Evolutionary conservation across 345 rosid species (phyloP).

Genomic region (Chamaenerion angustifolium): DNA sequence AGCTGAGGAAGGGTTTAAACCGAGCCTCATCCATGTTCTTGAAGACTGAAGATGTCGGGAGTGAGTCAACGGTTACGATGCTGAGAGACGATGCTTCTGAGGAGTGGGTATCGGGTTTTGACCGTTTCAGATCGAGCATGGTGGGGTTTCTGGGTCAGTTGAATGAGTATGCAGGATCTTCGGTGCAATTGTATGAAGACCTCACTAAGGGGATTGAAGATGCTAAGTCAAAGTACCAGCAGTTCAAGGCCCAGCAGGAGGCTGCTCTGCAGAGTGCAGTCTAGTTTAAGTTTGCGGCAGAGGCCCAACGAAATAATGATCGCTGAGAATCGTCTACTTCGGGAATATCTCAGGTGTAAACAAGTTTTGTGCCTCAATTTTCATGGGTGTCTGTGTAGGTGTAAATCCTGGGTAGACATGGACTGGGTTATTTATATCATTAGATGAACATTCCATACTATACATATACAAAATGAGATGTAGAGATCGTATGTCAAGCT

Average conservation of each 20-base stretch:
- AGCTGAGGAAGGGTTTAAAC: conserved; percentile 28
- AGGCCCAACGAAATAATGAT: too few relatives aligned
- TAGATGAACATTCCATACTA: too few relatives aligned
- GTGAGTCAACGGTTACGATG: conserved; percentile 18
- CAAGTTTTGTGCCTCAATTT: too few relatives aligned
- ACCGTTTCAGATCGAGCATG: conserved; percentile 42
- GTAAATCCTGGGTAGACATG: too few relatives aligned
- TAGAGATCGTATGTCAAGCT: too few relatives aligned
- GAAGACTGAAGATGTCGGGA: conserved; percentile 25
- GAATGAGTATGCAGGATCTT: conserved; percentile 33
- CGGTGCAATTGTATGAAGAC: conserved; percentile 38
- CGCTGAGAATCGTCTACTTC: too few relatives aligned
- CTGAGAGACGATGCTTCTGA: conserved; percentile 43
- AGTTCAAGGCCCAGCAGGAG: conserved; percentile 15
- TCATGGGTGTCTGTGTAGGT: too few relatives aligned
- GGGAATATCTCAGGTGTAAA: too few relatives aligned
- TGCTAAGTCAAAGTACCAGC: conserved; percentile 29
- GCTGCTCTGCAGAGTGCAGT: neutral
- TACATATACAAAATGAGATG: too few relatives aligned
- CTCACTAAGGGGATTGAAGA: conserved; percentile 30
- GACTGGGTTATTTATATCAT: too few relatives aligned
- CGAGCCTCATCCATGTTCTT: conserved; percentile 9
- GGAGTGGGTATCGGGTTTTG: conserved; percentile 37
- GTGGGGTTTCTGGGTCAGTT: conserved; percentile 40
- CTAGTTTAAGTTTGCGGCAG: too few relatives aligned